Conservation (phyloP, 352 stramenopile genomes). For the Pythium brassicae region DNA sequence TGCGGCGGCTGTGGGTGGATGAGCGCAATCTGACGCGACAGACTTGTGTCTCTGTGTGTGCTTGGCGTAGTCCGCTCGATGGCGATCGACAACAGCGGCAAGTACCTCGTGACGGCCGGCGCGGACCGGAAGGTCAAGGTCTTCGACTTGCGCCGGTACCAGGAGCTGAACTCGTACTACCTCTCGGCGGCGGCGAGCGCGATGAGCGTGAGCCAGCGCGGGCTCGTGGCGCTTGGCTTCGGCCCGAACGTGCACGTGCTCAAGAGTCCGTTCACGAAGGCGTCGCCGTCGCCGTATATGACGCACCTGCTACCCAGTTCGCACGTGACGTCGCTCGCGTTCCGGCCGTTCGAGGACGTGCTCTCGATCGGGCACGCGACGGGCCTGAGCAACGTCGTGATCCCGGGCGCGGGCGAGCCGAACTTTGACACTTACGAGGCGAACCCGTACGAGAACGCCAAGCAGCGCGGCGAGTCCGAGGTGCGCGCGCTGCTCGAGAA, state of each 20-base stretch:
- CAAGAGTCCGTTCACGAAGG: constrained; percentile 84
- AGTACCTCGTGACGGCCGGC: constrained; percentile 96
- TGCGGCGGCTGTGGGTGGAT: no score
- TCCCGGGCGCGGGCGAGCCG: constrained; percentile 95
- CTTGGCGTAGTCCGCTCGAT: constrained; percentile 75
- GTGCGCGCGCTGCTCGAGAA: constrained; percentile 98
- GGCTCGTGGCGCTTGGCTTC: constrained; percentile 93
- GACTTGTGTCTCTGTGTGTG: background rate
- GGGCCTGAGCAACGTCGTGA: constrained; percentile 85
- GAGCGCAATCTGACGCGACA: background rate
- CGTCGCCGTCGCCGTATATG: constrained; percentile 88
- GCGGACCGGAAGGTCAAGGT: constrained; percentile 95
- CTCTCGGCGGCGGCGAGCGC: constrained; percentile 76
- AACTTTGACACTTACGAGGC: constrained; percentile 98
- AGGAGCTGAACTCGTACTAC: constrained; percentile 94
- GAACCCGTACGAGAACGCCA: constrained; percentile 96
- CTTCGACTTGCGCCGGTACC: constrained; percentile 97
- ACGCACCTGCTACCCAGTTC: constrained; percentile 83
- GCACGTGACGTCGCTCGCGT: constrained; percentile 88
- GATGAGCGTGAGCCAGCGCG: constrained; percentile 95
- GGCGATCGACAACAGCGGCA: constrained; percentile 90
- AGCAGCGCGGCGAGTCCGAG: constrained; percentile 95
- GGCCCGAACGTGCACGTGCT: constrained; percentile 90
- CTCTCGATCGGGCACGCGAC: constrained; percentile 91
- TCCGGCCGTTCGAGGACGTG: constrained; percentile 98